Conservation (phyloP, 345 rosid genomes). For the Hypericum perforatum region DNA sequence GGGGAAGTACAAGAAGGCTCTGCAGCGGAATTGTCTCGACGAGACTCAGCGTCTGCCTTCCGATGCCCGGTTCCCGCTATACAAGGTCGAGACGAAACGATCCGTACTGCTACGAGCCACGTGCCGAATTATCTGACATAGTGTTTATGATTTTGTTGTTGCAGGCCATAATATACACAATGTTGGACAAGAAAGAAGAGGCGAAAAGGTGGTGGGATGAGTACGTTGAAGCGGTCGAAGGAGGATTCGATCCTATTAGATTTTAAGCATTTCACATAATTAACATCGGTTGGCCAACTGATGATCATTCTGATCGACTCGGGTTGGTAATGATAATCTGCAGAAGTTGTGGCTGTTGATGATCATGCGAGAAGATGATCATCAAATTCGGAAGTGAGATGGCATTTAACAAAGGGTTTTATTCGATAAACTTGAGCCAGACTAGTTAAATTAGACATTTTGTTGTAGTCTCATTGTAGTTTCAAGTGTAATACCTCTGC, state of each 20-base stretch:
- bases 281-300: too few species aligned
- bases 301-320: too few species aligned
- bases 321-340: too few species aligned
- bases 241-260: conserved; percentile 1
- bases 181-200: conserved; percentile 22
- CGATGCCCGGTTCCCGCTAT: conserved; percentile 31
- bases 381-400: too few species aligned
- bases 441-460: too few species aligned
- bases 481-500: too few species aligned
- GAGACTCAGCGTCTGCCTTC: conserved; percentile 11
- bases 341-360: too few species aligned
- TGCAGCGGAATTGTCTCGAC: conserved; percentile 17
- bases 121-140: not conserved
- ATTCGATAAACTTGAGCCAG: too few species aligned
- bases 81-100: conserved; percentile 18
- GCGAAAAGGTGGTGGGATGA: conserved; percentile 30
- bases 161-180: conserved; percentile 30
- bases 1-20: conserved; percentile 33
- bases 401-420: too few species aligned
- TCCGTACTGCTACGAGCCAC: not conserved
- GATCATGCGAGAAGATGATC: too few species aligned
- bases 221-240: conserved; percentile 15
- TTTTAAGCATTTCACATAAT: too few species aligned
- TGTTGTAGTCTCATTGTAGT: too few species aligned
- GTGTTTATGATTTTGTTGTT: not conserved